Evolutionary conservation across 2,329 filamentous ascomycete species (phyloP).

Genomic region (Penicillium freii): DNA sequence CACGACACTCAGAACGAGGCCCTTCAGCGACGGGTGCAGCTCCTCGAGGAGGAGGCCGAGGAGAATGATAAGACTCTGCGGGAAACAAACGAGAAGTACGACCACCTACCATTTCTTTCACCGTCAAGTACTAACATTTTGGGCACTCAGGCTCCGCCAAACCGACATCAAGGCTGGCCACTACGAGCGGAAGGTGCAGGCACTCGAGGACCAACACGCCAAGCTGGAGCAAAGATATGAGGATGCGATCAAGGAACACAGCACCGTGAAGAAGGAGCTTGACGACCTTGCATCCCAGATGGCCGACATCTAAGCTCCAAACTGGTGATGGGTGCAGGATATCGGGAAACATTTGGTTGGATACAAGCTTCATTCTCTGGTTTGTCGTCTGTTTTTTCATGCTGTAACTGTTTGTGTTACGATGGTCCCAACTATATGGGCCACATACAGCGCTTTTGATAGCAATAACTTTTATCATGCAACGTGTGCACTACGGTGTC

Average conservation of each 20-base stretch:
- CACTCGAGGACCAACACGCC: constrained; percentile 85
- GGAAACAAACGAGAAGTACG: constrained; percentile 98
- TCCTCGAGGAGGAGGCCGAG: constrained; percentile 97
- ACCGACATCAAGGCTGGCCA: constrained; percentile 99
- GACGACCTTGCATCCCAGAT: constrained; percentile 89
- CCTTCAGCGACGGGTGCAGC: constrained; percentile 85
- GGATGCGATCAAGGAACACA: constrained; percentile 92
- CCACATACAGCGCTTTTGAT: constrained; percentile 20
- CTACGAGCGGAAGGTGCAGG: constrained; percentile 98
- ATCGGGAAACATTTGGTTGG: constrained; percentile 30
- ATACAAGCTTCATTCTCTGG: constrained; percentile 26
- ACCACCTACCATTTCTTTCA: constrained; percentile 21
- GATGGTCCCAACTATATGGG: constrained; percentile 14
- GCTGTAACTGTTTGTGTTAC: constrained; percentile 28
- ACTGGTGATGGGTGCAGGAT: constrained; percentile 32
- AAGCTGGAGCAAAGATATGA: constrained; percentile 98
- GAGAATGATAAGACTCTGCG: constrained; percentile 93
- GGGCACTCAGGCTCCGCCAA: constrained; percentile 76
- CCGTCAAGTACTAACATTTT: constrained; percentile 15
- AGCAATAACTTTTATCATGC: constrained; percentile 18
- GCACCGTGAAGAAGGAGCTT: constrained; percentile 79
- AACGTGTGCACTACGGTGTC: constrained; percentile 18
- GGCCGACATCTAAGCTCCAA: constrained; percentile 73
- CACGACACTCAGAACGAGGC: constrained; percentile 88
- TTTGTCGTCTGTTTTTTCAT: constrained; percentile 29